These are phyloP conservation scores for Cyclotella baltica DNA, from an alignment of 108 stramenopile genomes.

Conservation along the genomic window DNA sequence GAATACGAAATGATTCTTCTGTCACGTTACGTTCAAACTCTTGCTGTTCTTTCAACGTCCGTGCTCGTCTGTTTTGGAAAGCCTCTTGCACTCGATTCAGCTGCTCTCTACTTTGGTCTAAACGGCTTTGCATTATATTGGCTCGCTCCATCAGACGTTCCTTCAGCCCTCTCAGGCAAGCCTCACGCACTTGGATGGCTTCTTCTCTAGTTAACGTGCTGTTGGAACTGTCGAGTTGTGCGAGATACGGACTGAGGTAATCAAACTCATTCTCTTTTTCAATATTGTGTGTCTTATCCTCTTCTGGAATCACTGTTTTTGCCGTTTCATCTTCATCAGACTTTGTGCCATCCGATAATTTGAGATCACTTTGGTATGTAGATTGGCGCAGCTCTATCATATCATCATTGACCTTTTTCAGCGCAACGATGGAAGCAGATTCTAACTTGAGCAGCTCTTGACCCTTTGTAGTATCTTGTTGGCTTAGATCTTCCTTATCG, in stretches of 20 bases:
- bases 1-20: slow-evolving; percentile 5
- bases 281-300: slow-evolving; percentile 27
- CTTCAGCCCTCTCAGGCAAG: slow-evolving; percentile 68
- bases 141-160: slow-evolving; percentile 76
- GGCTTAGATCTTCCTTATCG: slow-evolving; percentile 19
- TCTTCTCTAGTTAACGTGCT: slow-evolving; percentile 50
- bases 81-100: slow-evolving; percentile 7
- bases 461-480: slow-evolving; percentile 10
- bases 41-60: background rate
- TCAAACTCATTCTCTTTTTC: slow-evolving; percentile 54
- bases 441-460: slow-evolving; percentile 51
- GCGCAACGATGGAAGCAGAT: slow-evolving; percentile 49
- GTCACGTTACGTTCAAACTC: background rate
- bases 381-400: slow-evolving; percentile 47
- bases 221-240: slow-evolving; percentile 33
- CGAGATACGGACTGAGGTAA: slow-evolving; percentile 80
- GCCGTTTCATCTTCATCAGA: slow-evolving; percentile 9
- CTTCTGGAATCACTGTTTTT: slow-evolving; percentile 16
- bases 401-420: slow-evolving; percentile 58
- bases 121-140: slow-evolving; percentile 51
- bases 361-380: slow-evolving; percentile 1
- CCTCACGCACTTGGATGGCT: slow-evolving; percentile 54
- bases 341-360: slow-evolving; percentile 52
- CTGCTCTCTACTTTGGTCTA: slow-evolving; percentile 5
- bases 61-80: background rate